Conservation (phyloP, 257 asterid genomes). For the Lycium ferocissimum region DNA sequence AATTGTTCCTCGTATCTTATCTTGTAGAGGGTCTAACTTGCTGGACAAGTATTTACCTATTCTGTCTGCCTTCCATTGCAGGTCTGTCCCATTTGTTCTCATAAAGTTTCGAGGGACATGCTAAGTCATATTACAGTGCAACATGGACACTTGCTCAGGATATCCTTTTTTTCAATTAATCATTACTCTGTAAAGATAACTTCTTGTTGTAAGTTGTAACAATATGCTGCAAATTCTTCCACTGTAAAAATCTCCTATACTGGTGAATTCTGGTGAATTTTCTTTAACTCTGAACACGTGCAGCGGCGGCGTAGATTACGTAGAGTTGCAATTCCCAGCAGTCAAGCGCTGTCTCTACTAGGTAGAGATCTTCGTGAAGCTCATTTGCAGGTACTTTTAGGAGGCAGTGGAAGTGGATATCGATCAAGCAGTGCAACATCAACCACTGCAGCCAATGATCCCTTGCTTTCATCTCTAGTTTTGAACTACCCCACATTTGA, state of each 20-base stretch:
- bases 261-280: neutral
- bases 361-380: slow-evolving; percentile 92
- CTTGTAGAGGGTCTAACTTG: slow-evolving; percentile 14
- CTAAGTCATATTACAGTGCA: slow-evolving; percentile 74
- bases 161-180: slow-evolving; percentile 57
- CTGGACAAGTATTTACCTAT: neutral
- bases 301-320: slow-evolving; percentile 78
- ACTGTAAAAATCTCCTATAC: neutral
- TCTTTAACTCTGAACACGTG: slow-evolving; percentile 65
- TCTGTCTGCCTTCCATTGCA: slow-evolving; percentile 42
- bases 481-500: slow-evolving; percentile 66
- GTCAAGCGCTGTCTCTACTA: slow-evolving; percentile 71
- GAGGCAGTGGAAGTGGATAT: slow-evolving; percentile 60
- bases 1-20: neutral
- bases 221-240: neutral
- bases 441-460: slow-evolving; percentile 54
- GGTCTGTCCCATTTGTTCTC: slow-evolving; percentile 85
- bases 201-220: neutral
- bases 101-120: slow-evolving; percentile 71
- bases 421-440: slow-evolving; percentile 60
- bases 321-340: slow-evolving; percentile 68
- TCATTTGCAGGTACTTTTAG: slow-evolving; percentile 81
- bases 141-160: slow-evolving; percentile 80
- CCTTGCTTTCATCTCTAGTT: slow-evolving; percentile 68
- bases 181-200: slow-evolving; percentile 4